These are phyloP conservation scores for Suhomyces bolitotheri DNA, from an alignment of 1,139 yeast genomes.

Conservation along the genomic window DNA sequence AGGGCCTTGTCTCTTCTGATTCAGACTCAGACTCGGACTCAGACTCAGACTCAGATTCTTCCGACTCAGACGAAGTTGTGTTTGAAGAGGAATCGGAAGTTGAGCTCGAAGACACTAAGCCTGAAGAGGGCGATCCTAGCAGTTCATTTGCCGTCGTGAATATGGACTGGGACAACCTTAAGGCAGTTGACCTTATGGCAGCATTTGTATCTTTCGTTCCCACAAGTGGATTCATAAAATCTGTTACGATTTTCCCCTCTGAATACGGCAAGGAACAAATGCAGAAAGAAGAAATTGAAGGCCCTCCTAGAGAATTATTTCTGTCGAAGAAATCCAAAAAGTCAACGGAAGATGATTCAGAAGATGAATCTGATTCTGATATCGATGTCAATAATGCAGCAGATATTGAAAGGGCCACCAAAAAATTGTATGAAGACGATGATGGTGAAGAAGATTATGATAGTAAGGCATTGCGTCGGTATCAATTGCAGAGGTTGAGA, in stretches of 20 bases:
- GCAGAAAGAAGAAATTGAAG: slow-evolving; percentile 86
- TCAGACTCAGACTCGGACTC: slow-evolving; percentile 30
- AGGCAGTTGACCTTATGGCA: slow-evolving; percentile 85
- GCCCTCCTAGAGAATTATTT: slow-evolving; percentile 89
- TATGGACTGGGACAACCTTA: slow-evolving; percentile 94
- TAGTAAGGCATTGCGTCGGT: slow-evolving; percentile 61
- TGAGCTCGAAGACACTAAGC: slow-evolving; percentile 58
- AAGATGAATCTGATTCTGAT: slow-evolving; percentile 44
- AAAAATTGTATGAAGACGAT: slow-evolving; percentile 68
- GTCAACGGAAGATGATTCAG: slow-evolving; percentile 33
- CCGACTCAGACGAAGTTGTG: slow-evolving; percentile 24
- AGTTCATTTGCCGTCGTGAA: slow-evolving; percentile 86
- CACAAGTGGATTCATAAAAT: slow-evolving; percentile 63
- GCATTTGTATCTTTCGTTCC: slow-evolving; percentile 89
- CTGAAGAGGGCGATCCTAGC: slow-evolving; percentile 87
- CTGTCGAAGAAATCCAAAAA: slow-evolving; percentile 36
- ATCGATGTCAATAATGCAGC: slow-evolving; percentile 43
- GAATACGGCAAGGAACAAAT: slow-evolving; percentile 92
- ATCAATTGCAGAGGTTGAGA: slow-evolving; percentile 83
- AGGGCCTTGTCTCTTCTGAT: slow-evolving; percentile 38
- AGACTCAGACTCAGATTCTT: slow-evolving; percentile 30
- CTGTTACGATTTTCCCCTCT: slow-evolving; percentile 83
- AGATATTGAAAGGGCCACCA: slow-evolving; percentile 55
- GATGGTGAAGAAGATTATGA: slow-evolving; percentile 68
- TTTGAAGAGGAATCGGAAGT: slow-evolving; percentile 52